A percentile compares a stretch with the other conserved stretches of the same genome.
Conservation (phyloP, 1,139 yeast species). For the Saccharomyces hybrid region DNA sequence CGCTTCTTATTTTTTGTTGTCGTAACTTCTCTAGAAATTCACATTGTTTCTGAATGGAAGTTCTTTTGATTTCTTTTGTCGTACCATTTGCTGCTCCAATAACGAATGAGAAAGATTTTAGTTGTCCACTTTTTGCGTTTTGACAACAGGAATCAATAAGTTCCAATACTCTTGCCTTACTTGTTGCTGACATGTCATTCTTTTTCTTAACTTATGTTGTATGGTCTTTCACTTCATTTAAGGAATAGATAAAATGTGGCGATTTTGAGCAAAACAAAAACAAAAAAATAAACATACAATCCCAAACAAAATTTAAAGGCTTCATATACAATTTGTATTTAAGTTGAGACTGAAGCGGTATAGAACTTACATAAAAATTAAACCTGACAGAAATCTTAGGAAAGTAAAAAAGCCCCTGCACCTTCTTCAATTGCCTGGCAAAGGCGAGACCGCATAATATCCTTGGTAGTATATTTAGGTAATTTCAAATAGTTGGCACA, state of each 20-base stretch:
- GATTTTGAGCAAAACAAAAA: too few relatives aligned
- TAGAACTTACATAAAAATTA: not conserved
- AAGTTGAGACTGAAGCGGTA: too few relatives aligned
- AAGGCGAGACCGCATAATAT: conserved; percentile 51
- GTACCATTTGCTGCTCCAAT: conserved; percentile 20
- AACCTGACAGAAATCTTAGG: conserved; percentile 33
- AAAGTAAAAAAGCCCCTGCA: conserved; percentile 77
- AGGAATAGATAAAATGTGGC: too few relatives aligned
- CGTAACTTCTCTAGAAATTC: conserved; percentile 8
- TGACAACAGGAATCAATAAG: conserved; percentile 20
- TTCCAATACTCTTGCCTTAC: conserved; percentile 20
- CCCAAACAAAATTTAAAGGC: too few relatives aligned
- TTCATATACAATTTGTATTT: too few relatives aligned
- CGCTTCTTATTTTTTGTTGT: conserved; percentile 9
- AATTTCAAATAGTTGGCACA: conserved; percentile 91
- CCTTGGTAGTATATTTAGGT: conserved; percentile 67
- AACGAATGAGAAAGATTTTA: conserved; percentile 16
- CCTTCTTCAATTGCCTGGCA: conserved; percentile 78
- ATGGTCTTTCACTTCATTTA: too few relatives aligned
- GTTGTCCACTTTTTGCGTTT: conserved; percentile 11
- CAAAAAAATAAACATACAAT: not conserved
- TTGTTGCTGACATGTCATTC: not conserved
- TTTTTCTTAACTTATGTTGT: not conserved
- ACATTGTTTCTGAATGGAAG: conserved; percentile 13
- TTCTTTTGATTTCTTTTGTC: conserved; percentile 14